Conservation (phyloP, 257 asterid species). For the Penstemon eatonii region DNA sequence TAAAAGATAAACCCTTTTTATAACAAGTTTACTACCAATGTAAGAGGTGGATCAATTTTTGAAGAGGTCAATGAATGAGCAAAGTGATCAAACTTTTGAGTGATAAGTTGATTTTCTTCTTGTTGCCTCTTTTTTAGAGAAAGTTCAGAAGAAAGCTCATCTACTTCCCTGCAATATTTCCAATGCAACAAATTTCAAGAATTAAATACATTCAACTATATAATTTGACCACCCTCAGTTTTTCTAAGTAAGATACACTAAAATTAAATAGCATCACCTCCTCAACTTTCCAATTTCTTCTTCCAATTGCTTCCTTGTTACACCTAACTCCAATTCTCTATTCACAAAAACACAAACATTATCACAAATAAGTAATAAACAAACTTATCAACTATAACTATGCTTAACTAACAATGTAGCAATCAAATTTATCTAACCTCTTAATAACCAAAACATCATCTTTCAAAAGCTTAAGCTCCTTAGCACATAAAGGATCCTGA, state of each 20-base stretch:
- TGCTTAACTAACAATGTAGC: too few species aligned
- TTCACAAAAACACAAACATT: conserved; percentile 1
- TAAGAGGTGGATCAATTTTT: conserved; percentile 38
- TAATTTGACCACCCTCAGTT: too few species aligned
- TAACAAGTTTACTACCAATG: conserved; percentile 38
- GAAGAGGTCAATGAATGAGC: conserved; percentile 45
- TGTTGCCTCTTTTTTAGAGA: conserved; percentile 26
- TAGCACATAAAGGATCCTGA: conserved; percentile 84
- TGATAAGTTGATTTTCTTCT: conserved; percentile 45
- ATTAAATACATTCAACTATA: background rate
- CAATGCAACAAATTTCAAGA: conserved; percentile 21
- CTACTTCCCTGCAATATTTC: conserved; percentile 51
- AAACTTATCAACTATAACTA: background rate
- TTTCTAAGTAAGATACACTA: too few species aligned
- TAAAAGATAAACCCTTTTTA: background rate
- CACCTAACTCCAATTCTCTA: conserved; percentile 52
- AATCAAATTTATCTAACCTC: conserved; percentile 40
- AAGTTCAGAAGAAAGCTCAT: conserved; percentile 34
- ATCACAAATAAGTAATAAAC: background rate
- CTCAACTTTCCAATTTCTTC: conserved; percentile 64
- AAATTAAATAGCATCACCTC: conserved; percentile 34
- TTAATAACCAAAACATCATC: conserved; percentile 54
- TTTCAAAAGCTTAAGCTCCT: conserved; percentile 59
- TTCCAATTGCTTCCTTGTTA: conserved; percentile 55
- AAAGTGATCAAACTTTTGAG: conserved; percentile 41